Percentiles rank a stretch among this genome's conserved stretches.
Conservation (phyloP, 1,139 yeast species). For the Candida glucosophila region DNA sequence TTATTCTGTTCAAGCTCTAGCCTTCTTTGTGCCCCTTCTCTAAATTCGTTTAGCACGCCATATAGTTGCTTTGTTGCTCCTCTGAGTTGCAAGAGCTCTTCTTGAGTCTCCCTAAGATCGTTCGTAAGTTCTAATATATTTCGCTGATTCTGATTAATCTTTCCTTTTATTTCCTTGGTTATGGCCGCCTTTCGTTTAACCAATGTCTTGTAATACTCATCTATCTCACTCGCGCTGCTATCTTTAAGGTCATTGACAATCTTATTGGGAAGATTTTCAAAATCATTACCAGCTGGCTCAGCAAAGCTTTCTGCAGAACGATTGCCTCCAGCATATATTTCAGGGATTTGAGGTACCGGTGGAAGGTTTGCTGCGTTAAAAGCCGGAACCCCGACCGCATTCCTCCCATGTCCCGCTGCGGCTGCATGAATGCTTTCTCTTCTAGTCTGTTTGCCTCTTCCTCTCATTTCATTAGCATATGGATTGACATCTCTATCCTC, state of each 20-base stretch:
- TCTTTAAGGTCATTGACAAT: slow-evolving; percentile 48
- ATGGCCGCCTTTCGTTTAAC: slow-evolving; percentile 44
- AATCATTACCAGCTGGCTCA: slow-evolving; percentile 4
- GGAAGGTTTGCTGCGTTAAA: slow-evolving; percentile 27
- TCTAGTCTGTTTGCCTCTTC: slow-evolving; percentile 23
- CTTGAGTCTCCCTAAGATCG: slow-evolving; percentile 54
- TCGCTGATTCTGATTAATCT: slow-evolving; percentile 64
- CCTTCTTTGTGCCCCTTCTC: slow-evolving; percentile 58
- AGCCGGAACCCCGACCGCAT: slow-evolving; percentile 11
- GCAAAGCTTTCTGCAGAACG: too few species aligned
- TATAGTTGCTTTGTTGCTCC: slow-evolving; percentile 52
- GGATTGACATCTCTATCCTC: slow-evolving; percentile 9
- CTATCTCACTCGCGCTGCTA: slow-evolving; percentile 69
- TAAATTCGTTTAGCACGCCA: slow-evolving; percentile 57
- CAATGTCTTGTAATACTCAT: slow-evolving; percentile 57
- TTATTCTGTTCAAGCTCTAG: slow-evolving; percentile 33
- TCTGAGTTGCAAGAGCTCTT: slow-evolving; percentile 56
- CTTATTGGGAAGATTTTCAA: slow-evolving; percentile 20
- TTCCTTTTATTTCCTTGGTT: slow-evolving; percentile 54
- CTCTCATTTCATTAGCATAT: slow-evolving; percentile 7
- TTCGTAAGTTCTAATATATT: slow-evolving; percentile 62
- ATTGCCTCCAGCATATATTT: slow-evolving; percentile 9
- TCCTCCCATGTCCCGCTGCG: slow-evolving; percentile 25
- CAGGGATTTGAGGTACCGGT: slow-evolving; percentile 23
- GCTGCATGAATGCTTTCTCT: slow-evolving; percentile 37